phyloP scores from a whole-genome alignment of 306 rosid species.

The Pyrus communis region DNA sequence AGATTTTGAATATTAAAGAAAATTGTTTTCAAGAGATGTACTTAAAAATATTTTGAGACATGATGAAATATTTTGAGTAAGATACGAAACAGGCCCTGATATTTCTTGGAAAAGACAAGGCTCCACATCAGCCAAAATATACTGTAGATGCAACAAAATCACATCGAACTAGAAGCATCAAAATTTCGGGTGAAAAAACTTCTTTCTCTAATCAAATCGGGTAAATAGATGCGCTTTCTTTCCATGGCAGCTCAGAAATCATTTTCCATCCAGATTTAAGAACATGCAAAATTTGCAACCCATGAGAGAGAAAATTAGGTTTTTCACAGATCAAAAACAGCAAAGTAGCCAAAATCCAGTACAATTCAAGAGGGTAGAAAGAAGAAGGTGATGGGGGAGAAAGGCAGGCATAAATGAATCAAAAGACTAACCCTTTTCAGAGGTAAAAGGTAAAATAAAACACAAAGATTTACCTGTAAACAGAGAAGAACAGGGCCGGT shows the following conservation, averaged over 20 bases:
- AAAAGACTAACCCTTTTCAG: constrained; percentile 5
- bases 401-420: neutral
- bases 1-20: too few relatives aligned
- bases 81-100: too few relatives aligned
- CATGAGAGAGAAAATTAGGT: constrained; percentile 9
- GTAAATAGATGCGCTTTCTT: neutral
- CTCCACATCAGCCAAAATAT: neutral
- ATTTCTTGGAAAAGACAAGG: neutral
- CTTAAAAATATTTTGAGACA: too few relatives aligned
- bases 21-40: too few relatives aligned
- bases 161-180: neutral
- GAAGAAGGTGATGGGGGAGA: neutral
- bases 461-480: constrained; percentile 4
- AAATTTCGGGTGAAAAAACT: neutral
- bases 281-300: neutral
- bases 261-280: neutral
- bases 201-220: neutral
- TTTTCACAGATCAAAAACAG: constrained; percentile 1
- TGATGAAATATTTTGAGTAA: too few relatives aligned
- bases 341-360: constrained; percentile 12
- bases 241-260: neutral
- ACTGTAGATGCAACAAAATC: too few relatives aligned
- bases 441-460: neutral
- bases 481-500: neutral
- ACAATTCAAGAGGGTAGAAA: neutral